Percentiles rank a stretch among this genome's conserved stretches.
These are phyloP conservation scores for Hapsidospora chrysogenum DNA, from an alignment of 495 filamentous ascomycete genomes.

Conservation along the genomic window DNA sequence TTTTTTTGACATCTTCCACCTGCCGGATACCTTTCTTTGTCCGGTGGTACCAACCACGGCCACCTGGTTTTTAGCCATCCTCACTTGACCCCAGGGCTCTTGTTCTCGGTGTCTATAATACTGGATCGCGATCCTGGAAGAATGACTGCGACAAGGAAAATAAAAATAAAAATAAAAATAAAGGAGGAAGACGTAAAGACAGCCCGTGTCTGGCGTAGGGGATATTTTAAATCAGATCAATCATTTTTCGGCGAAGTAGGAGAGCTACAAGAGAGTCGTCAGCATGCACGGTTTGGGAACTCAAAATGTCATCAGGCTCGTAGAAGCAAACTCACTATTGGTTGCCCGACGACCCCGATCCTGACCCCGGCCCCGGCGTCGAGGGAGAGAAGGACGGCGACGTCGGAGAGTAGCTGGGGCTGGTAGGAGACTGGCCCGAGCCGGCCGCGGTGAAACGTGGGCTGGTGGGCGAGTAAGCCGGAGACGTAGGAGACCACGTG, in stretches of 20 bases:
- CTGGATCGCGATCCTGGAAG: too few species aligned
- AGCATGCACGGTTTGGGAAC: too few species aligned
- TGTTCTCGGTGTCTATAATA: too few species aligned
- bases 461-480: slow-evolving; percentile 63
- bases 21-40: too few species aligned
- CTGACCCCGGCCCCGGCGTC: slow-evolving; percentile 20
- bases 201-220: not conserved
- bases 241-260: slow-evolving; percentile 6
- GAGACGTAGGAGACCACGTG: slow-evolving; percentile 49
- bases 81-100: too few species aligned
- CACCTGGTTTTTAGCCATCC: too few species aligned
- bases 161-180: not conserved
- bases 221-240: not conserved
- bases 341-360: slow-evolving; percentile 14
- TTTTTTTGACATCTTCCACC: too few species aligned
- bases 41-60: too few species aligned
- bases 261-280: slow-evolving; percentile 1
- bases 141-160: too few species aligned
- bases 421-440: slow-evolving; percentile 33
- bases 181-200: not conserved
- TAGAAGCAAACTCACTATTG: slow-evolving; percentile 21
- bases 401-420: slow-evolving; percentile 35
- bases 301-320: too few species aligned
- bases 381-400: slow-evolving; percentile 27
- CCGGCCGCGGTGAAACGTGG: slow-evolving; percentile 46